A percentile compares a stretch with the other conserved stretches of the same genome.
These are phyloP conservation scores for Pseudozyma thailandica DNA, from an alignment of 1,284 basidiomycete species.

Conservation along the genomic window DNA sequence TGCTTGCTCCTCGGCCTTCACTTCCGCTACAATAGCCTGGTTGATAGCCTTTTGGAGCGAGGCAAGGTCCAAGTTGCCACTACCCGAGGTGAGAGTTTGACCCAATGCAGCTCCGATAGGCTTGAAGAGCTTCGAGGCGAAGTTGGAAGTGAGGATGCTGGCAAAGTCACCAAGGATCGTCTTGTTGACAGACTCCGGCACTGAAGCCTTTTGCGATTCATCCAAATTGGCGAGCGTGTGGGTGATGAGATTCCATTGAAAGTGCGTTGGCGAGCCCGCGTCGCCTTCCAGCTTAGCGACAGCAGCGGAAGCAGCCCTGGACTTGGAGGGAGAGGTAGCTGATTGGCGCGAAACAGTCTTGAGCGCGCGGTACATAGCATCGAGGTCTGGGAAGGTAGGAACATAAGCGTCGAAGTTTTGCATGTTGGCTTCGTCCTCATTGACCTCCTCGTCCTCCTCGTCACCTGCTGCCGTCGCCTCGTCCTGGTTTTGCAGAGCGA, in stretches of 20 bases:
- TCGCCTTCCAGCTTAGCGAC: background rate
- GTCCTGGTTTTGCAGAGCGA: conserved; percentile 32
- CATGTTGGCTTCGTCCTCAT: conserved; percentile 31
- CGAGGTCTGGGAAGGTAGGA: conserved; percentile 46
- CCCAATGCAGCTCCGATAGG: conserved; percentile 32
- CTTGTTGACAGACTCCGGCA: conserved; percentile 50
- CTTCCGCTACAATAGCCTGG: conserved; percentile 3
- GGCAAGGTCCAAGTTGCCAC: conserved; percentile 17
- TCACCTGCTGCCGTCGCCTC: conserved; percentile 2
- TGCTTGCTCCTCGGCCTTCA: conserved; percentile 5
- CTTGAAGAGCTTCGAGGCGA: conserved; percentile 58
- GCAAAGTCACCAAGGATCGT: conserved; percentile 68
- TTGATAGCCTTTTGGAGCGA: conserved; percentile 27
- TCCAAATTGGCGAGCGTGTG: conserved; percentile 32
- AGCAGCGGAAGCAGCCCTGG: background rate
- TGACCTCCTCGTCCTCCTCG: conserved; percentile 14
- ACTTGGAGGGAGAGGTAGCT: background rate
- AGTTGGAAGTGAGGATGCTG: conserved; percentile 56
- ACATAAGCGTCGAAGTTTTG: conserved; percentile 43
- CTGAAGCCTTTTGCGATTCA: conserved; percentile 6
- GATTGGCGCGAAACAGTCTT: conserved; percentile 21
- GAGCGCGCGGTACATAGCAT: conserved; percentile 38
- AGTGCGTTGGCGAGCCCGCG: conserved; percentile 24
- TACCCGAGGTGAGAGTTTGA: conserved; percentile 23
- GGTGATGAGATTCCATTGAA: conserved; percentile 49